These are phyloP conservation scores for Aspergillus panamensis DNA, from an alignment of 495 filamentous ascomycete species.

Conservation along the genomic window DNA sequence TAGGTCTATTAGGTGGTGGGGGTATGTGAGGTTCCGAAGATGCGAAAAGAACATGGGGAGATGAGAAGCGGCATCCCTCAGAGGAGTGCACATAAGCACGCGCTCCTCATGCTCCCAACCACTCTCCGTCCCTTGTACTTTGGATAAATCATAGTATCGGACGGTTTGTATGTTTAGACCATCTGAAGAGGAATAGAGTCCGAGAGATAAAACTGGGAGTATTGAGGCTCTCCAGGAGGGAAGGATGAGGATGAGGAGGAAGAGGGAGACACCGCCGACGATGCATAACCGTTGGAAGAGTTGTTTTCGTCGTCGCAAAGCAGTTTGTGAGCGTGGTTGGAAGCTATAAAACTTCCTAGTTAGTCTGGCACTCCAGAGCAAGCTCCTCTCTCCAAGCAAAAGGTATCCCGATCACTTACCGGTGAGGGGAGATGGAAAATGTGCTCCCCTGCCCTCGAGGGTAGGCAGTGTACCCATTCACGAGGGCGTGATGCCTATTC, in stretches of 20 bases:
- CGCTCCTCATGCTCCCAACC: constrained; percentile 96
- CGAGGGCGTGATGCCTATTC: constrained; percentile 64
- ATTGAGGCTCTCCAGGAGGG: constrained; percentile 68
- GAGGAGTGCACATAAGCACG: constrained; percentile 90
- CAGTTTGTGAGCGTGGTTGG: constrained; percentile 76
- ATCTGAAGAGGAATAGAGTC: constrained; percentile 62
- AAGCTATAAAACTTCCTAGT: constrained; percentile 55
- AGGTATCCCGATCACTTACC: constrained; percentile 44
- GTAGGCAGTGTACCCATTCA: constrained; percentile 72
- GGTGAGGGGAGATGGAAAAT: constrained; percentile 87
- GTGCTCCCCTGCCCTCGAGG: constrained; percentile 56
- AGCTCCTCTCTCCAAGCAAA: not conserved
- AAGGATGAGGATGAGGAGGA: constrained; percentile 66
- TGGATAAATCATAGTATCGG: constrained; percentile 91
- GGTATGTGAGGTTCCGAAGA: constrained; percentile 93
- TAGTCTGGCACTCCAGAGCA: not conserved
- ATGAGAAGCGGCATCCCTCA: constrained; percentile 91
- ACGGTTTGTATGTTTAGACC: constrained; percentile 87
- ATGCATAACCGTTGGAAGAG: constrained; percentile 65
- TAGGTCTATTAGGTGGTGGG: constrained; percentile 91
- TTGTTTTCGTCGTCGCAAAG: constrained; percentile 68
- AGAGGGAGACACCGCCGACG: constrained; percentile 45
- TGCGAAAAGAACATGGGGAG: constrained; percentile 98
- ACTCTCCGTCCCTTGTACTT: constrained; percentile 81
- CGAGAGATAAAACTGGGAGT: constrained; percentile 59